Evolutionary conservation across 2,329 filamentous ascomycete species (phyloP).

Genomic region (Diaporthe citriasiana): DNA sequence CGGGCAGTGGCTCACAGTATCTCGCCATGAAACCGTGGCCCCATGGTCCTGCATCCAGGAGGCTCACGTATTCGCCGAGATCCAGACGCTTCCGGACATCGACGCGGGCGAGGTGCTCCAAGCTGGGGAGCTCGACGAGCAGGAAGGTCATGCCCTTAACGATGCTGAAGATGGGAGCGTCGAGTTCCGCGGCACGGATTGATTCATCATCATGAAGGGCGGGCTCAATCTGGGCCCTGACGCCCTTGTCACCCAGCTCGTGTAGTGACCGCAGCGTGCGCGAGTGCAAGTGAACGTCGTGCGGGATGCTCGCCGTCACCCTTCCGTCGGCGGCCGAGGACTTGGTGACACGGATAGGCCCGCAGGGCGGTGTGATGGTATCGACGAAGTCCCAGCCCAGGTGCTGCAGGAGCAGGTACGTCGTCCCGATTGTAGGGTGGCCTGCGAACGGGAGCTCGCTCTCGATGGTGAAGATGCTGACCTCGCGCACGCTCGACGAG

Average conservation of each 20-base stretch:
- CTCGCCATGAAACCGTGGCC: slow-evolving; percentile 64
- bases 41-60: slow-evolving; percentile 69
- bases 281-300: slow-evolving; percentile 74
- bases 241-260: slow-evolving; percentile 46
- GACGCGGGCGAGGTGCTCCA: slow-evolving; percentile 68
- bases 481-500: slow-evolving; percentile 54
- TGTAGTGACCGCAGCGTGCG: slow-evolving; percentile 54
- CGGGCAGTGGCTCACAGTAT: slow-evolving; percentile 53
- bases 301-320: slow-evolving; percentile 75
- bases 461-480: slow-evolving; percentile 72
- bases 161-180: slow-evolving; percentile 70
- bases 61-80: slow-evolving; percentile 44
- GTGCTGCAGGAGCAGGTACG: slow-evolving; percentile 61
- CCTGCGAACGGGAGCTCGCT: slow-evolving; percentile 73
- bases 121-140: slow-evolving; percentile 71
- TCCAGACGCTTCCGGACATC: slow-evolving; percentile 50
- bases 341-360: slow-evolving; percentile 63
- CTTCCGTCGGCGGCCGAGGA: slow-evolving; percentile 48
- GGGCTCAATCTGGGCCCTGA: slow-evolving; percentile 47
- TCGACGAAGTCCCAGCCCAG: slow-evolving; percentile 52
- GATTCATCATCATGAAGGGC: slow-evolving; percentile 50
- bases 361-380: slow-evolving; percentile 68
- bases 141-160: slow-evolving; percentile 82
- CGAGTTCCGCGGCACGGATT: slow-evolving; percentile 55
- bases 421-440: slow-evolving; percentile 72